A percentile compares a stretch with the other conserved stretches of the same genome.
phyloP scores from a whole-genome alignment of 2,329 filamentous ascomycete species.

The Pezicula rhizophila region DNA sequence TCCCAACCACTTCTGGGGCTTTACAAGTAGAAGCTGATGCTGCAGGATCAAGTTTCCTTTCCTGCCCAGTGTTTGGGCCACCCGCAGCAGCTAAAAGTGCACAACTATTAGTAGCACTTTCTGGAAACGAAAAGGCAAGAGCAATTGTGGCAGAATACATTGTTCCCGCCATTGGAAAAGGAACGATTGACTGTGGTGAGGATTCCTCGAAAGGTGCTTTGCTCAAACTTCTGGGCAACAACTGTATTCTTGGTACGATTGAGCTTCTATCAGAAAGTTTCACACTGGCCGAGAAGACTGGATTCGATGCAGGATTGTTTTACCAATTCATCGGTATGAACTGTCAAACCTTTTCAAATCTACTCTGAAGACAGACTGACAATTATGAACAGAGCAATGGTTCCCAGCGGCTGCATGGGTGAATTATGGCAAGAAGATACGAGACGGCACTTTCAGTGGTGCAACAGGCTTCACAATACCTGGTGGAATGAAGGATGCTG shows the following conservation, averaged over 20 bases:
- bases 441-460: not conserved
- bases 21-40: not conserved
- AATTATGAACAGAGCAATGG: not conserved
- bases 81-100: not conserved
- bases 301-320: not conserved
- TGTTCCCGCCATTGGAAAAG: not conserved
- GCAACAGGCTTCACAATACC: not conserved
- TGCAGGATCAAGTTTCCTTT: not conserved
- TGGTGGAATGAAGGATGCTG: not conserved
- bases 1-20: not conserved
- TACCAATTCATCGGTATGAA: not conserved
- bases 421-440: conserved; percentile 1
- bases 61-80: not conserved
- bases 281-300: not conserved
- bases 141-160: not conserved
- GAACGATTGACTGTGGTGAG: not conserved
- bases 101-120: not conserved
- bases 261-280: conserved; percentile 1
- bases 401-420: not conserved
- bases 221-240: not conserved
- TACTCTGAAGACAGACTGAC: not conserved
- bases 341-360: not conserved
- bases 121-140: not conserved
- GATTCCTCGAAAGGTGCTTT: not conserved
- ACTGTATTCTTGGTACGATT: not conserved